phyloP scores from a whole-genome alignment of 1,284 basidiomycete genomes.

The Xanthoconium separans region DNA sequence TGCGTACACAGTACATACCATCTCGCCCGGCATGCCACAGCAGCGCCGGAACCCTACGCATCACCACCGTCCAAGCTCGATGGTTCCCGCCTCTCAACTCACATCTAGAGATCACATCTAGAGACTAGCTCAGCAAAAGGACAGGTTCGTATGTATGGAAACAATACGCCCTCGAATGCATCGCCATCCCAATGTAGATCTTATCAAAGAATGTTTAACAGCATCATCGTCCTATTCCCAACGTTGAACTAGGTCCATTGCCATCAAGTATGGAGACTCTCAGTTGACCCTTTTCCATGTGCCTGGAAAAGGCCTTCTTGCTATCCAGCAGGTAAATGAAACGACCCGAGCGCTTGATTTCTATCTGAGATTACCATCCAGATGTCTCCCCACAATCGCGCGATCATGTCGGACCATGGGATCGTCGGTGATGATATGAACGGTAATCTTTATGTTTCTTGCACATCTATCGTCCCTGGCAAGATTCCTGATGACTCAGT shows the following conservation, averaged over 20 bases:
- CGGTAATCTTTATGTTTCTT: slow-evolving; percentile 46
- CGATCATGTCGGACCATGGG: slow-evolving; percentile 74
- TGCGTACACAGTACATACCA: too few relatives aligned
- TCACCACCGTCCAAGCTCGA: neutral
- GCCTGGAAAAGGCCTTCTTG: slow-evolving; percentile 57
- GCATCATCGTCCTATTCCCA: neutral
- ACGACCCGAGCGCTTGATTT: neutral
- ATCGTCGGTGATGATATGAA: slow-evolving; percentile 59
- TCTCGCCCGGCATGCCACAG: slow-evolving; percentile 9
- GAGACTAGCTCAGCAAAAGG: neutral
- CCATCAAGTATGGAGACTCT: slow-evolving; percentile 70
- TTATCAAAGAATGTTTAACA: slow-evolving; percentile 24
- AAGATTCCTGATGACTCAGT: neutral
- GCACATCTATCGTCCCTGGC: slow-evolving; percentile 28
- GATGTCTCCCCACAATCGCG: slow-evolving; percentile 64
- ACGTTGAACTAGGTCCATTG: slow-evolving; percentile 33
- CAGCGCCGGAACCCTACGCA: neutral
- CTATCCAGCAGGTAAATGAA: slow-evolving; percentile 60
- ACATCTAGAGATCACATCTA: too few relatives aligned
- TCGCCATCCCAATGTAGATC: too few relatives aligned
- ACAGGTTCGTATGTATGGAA: slow-evolving; percentile 15
- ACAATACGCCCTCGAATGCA: neutral
- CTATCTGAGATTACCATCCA: slow-evolving; percentile 13
- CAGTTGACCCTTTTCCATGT: slow-evolving; percentile 70
- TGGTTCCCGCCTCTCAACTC: neutral